These are phyloP conservation scores for Aspergillus neotritici DNA, from an alignment of 2,329 filamentous ascomycete genomes.

Conservation along the genomic window DNA sequence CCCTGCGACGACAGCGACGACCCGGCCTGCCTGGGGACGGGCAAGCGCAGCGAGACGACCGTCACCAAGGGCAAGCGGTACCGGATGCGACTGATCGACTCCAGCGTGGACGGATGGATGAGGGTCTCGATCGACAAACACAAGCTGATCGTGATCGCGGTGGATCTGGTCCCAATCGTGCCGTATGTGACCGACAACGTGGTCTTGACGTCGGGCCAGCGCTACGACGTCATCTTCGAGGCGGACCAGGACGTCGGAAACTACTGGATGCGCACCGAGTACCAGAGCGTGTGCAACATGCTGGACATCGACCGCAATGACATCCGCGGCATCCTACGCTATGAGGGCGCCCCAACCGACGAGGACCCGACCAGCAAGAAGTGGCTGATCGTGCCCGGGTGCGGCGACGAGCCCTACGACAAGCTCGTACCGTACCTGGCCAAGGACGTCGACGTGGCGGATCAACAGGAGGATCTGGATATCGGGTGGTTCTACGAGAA, in stretches of 20 bases:
- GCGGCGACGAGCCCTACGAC: conserved; percentile 20
- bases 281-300: conserved; percentile 18
- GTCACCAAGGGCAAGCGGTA: conserved; percentile 13
- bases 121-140: conserved; percentile 51
- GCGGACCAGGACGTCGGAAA: conserved; percentile 33
- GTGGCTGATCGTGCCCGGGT: conserved; percentile 16
- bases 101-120: conserved; percentile 27
- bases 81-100: conserved; percentile 42
- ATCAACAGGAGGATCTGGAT: conserved; percentile 14
- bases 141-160: conserved; percentile 58
- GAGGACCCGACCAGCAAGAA: conserved; percentile 19
- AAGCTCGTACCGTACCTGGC: conserved; percentile 20
- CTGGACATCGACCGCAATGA: conserved; percentile 12
- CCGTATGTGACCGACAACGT: conserved; percentile 56
- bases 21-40: background rate
- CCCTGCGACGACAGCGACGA: conserved; percentile 9
- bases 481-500: conserved; percentile 6
- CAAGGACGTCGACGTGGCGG: conserved; percentile 17
- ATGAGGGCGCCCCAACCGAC: conserved; percentile 14
- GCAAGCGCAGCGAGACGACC: background rate
- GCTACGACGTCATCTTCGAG: conserved; percentile 45
- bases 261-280: conserved; percentile 40
- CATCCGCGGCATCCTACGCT: conserved; percentile 21
- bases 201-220: conserved; percentile 35
- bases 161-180: conserved; percentile 58